Conservation (phyloP, 2,329 filamentous ascomycete genomes). For the Exophiala dermatitidis region DNA sequence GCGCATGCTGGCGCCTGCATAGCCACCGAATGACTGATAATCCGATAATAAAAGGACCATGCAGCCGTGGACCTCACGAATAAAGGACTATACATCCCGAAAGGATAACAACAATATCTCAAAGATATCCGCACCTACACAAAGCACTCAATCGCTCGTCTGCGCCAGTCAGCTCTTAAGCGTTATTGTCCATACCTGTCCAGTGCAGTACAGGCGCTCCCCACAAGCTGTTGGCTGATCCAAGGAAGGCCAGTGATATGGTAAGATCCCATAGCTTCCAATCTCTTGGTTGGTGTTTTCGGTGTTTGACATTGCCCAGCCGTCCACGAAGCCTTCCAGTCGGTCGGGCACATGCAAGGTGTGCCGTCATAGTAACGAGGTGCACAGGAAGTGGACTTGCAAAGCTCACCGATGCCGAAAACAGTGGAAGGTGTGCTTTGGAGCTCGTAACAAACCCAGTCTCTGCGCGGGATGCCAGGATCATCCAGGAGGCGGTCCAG, state of each 20-base stretch:
- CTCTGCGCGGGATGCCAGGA: background rate
- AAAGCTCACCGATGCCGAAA: constrained; percentile 5
- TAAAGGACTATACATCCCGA: too few relatives aligned
- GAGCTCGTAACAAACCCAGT: background rate
- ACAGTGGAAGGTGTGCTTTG: constrained; percentile 5
- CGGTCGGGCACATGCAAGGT: background rate
- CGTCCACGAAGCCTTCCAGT: background rate
- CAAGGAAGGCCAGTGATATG: background rate
- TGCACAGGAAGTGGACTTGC: background rate
- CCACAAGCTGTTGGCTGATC: too few relatives aligned
- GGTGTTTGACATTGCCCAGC: background rate
- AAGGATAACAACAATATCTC: too few relatives aligned
- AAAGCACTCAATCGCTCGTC: too few relatives aligned
- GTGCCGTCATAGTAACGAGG: background rate
- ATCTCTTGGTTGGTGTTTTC: background rate
- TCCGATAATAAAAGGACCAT: too few relatives aligned
- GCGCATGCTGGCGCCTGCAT: too few relatives aligned
- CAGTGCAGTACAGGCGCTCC: too few relatives aligned
- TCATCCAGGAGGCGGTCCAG: background rate
- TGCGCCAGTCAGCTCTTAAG: too few relatives aligned
- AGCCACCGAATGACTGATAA: too few relatives aligned
- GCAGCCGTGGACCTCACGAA: too few relatives aligned
- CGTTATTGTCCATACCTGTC: too few relatives aligned
- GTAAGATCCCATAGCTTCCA: background rate
- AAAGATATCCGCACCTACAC: too few relatives aligned